Evolutionary conservation across 2,329 filamentous ascomycete genomes (phyloP).

Genomic region (Microthyrium microscopicum): DNA sequence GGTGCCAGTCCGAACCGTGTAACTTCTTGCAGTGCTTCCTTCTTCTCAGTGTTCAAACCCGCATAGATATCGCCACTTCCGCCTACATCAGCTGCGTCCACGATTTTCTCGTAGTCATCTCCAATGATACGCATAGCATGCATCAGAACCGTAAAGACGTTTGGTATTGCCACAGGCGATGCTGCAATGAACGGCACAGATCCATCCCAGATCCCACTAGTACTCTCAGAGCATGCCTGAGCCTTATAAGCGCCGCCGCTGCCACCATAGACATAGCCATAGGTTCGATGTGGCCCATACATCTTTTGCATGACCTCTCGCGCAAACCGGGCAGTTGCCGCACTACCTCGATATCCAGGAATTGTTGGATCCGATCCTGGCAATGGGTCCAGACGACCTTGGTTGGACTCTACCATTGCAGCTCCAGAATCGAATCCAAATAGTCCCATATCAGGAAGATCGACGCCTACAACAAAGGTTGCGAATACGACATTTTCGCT

Average conservation of each 20-base stretch:
- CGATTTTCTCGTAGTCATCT: conserved; percentile 1
- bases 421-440: conserved; percentile 2
- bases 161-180: conserved; percentile 3
- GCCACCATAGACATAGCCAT: conserved; percentile 8
- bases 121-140: conserved; percentile 4
- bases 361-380: neutral
- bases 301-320: neutral
- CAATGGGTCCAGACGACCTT: neutral
- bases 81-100: conserved; percentile 5
- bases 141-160: conserved; percentile 1
- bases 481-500: neutral
- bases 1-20: neutral
- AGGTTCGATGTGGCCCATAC: neutral
- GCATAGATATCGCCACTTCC: conserved; percentile 5
- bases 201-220: conserved; percentile 7
- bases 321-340: neutral
- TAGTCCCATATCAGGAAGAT: neutral
- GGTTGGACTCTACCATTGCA: conserved; percentile 2
- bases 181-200: conserved; percentile 6
- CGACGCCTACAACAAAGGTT: neutral
- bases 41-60: conserved; percentile 2
- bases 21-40: neutral
- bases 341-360: neutral
- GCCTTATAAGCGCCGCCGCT: conserved; percentile 7
- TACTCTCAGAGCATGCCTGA: conserved; percentile 7